These are phyloP conservation scores for Hanseniaspora pseudoguilliermondii DNA, from an alignment of 805 yeast species.

Conservation along the genomic window DNA sequence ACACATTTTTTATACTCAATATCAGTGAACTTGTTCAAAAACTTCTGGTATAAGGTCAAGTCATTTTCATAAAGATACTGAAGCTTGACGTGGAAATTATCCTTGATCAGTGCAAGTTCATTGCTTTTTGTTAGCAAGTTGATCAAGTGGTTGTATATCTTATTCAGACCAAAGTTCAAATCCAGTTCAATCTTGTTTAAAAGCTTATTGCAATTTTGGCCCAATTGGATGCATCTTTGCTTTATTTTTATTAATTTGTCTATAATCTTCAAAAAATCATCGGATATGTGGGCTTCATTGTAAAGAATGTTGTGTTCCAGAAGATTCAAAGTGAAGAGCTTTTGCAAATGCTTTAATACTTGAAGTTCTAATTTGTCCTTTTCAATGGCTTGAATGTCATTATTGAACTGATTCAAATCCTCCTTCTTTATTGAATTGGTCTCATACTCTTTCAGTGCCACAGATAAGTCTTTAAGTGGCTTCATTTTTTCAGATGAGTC, in stretches of 20 bases:
- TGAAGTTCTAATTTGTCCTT: constrained; percentile 34
- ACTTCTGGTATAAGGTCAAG: constrained; percentile 41
- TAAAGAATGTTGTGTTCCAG: constrained; percentile 53
- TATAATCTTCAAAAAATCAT: constrained; percentile 49
- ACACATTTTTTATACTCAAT: constrained; percentile 51
- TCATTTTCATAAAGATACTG: constrained; percentile 29
- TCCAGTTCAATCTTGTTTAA: constrained; percentile 44
- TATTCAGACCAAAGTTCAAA: constrained; percentile 42
- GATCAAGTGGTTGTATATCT: constrained; percentile 35
- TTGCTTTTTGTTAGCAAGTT: constrained; percentile 21
- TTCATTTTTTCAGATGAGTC: neutral
- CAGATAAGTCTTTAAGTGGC: constrained; percentile 18
- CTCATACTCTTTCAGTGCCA: neutral
- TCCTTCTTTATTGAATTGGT: neutral
- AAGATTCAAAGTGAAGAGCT: constrained; percentile 54
- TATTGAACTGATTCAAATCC: constrained; percentile 17
- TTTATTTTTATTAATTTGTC: constrained; percentile 52
- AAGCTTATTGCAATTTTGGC: constrained; percentile 52
- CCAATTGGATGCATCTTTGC: constrained; percentile 52
- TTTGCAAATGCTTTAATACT: constrained; percentile 41
- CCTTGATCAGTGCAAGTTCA: constrained; percentile 15
- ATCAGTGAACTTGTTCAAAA: constrained; percentile 52
- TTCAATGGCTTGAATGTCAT: constrained; percentile 14
- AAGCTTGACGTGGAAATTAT: constrained; percentile 26
- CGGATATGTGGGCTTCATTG: constrained; percentile 28